These are phyloP conservation scores for Dictyostelium firmibasis DNA, from an alignment of 78 protist species.

Conservation along the genomic window DNA sequence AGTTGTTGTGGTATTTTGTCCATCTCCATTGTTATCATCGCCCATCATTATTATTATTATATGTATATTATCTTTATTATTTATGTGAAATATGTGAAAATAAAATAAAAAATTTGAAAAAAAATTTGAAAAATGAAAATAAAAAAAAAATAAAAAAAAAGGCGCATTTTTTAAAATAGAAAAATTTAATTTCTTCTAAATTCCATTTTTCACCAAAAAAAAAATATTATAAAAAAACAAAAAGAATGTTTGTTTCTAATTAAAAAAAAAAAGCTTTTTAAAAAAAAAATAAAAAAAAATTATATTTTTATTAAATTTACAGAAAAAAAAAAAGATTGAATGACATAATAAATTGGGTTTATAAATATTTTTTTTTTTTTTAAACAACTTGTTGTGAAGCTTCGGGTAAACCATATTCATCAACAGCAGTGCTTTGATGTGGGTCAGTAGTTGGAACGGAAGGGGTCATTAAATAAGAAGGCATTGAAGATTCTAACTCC, in stretches of 20 bases:
- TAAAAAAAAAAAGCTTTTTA: too few species aligned
- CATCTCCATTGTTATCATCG: not conserved
- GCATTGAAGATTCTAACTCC: constrained; percentile 40
- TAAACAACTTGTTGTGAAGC: constrained; percentile 15
- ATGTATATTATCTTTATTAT: not conserved
- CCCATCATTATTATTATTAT: not conserved
- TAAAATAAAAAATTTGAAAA: not conserved
- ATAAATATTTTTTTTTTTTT: not conserved
- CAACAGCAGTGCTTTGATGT: constrained; percentile 13
- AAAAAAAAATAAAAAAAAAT: too few species aligned
- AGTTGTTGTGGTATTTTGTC: not conserved
- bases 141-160: not conserved
- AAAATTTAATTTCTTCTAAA: not conserved
- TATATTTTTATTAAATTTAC: not conserved
- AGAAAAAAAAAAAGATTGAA: not conserved
- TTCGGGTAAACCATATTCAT: constrained; percentile 85
- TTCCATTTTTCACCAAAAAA: not conserved
- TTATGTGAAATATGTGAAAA: not conserved
- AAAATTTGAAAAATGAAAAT: not conserved
- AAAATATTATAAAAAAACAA: too few species aligned
- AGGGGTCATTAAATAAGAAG: constrained; percentile 56
- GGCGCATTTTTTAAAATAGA: not conserved
- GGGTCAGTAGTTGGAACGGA: constrained; percentile 65
- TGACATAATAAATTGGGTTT: not conserved
- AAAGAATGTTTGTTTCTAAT: too few species aligned